phyloP scores from a whole-genome alignment of 305 asterid genomes.

The Stenogyne calaminthoides region DNA sequence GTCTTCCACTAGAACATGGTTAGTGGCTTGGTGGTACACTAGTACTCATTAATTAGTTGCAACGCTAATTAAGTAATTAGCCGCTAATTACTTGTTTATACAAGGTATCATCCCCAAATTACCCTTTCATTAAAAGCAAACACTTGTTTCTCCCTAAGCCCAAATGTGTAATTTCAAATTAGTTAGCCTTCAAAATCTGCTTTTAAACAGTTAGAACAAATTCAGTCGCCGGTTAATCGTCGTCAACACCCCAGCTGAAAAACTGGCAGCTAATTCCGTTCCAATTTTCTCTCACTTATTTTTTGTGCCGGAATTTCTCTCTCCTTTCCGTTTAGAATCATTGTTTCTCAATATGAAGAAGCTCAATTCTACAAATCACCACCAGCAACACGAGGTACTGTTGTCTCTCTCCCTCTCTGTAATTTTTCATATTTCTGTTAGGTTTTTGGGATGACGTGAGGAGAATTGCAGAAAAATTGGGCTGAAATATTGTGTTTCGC shows the following conservation, averaged over 20 bases:
- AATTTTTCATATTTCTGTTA: neutral
- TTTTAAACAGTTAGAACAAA: slow-evolving; percentile 13
- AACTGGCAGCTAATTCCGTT: slow-evolving; percentile 18
- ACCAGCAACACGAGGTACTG: slow-evolving; percentile 45
- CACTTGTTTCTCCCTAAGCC: neutral
- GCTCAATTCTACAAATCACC: slow-evolving; percentile 33
- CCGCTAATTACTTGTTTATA: neutral
- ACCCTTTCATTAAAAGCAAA: slow-evolving; percentile 2
- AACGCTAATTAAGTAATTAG: neutral
- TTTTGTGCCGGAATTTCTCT: slow-evolving; percentile 8
- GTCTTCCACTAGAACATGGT: slow-evolving; percentile 17
- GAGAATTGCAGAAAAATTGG: slow-evolving; percentile 75
- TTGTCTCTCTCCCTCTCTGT: neutral
- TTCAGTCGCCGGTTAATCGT: slow-evolving; percentile 25
- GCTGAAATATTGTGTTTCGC: slow-evolving; percentile 88
- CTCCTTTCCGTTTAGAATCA: slow-evolving; percentile 22
- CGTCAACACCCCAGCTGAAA: neutral
- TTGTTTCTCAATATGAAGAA: slow-evolving; percentile 34
- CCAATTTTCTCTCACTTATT: neutral
- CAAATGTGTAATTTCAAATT: slow-evolving; percentile 3
- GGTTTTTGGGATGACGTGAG: slow-evolving; percentile 31
- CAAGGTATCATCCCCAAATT: neutral
- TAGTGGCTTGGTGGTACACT: neutral
- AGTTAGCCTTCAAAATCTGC: slow-evolving; percentile 4
- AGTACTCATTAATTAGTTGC: neutral